Percentiles rank a stretch among this genome's conserved stretches.
phyloP scores from a whole-genome alignment of 2,329 filamentous ascomycete genomes.

The Fusarium foetens region DNA sequence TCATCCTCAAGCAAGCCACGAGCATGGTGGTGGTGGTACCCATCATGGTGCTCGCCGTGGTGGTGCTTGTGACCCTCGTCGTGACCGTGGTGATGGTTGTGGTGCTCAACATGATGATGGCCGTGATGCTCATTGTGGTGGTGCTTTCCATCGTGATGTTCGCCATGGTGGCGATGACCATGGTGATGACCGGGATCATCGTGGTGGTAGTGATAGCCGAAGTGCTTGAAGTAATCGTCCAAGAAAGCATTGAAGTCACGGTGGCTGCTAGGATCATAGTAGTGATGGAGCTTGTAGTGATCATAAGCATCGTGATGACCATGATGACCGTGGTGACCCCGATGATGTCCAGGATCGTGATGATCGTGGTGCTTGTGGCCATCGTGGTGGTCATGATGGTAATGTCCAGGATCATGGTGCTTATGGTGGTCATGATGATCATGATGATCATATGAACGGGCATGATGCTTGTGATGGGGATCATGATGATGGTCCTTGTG shows the following conservation, averaged over 20 bases:
- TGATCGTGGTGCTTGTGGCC: background rate
- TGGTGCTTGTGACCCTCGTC: background rate
- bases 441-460: background rate
- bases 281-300: background rate
- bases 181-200: background rate
- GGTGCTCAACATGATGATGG: background rate
- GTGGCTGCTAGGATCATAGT: slow-evolving; percentile 1
- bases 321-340: background rate
- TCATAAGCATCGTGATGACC: background rate
- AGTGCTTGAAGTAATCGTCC: background rate
- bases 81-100: background rate
- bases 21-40: background rate
- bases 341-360: background rate
- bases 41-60: background rate
- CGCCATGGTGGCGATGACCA: background rate
- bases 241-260: slow-evolving; percentile 1
- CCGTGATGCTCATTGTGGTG: background rate
- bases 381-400: background rate
- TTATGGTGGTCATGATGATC: background rate
- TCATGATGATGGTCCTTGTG: background rate
- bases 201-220: background rate
- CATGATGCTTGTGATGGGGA: background rate
- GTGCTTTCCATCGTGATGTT: background rate
- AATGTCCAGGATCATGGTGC: background rate
- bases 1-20: background rate